Percentiles rank a stretch among this genome's conserved stretches.
These are phyloP conservation scores for Wallacemonas sp. DNA, from an alignment of 208 protist genomes.

Conservation along the genomic window DNA sequence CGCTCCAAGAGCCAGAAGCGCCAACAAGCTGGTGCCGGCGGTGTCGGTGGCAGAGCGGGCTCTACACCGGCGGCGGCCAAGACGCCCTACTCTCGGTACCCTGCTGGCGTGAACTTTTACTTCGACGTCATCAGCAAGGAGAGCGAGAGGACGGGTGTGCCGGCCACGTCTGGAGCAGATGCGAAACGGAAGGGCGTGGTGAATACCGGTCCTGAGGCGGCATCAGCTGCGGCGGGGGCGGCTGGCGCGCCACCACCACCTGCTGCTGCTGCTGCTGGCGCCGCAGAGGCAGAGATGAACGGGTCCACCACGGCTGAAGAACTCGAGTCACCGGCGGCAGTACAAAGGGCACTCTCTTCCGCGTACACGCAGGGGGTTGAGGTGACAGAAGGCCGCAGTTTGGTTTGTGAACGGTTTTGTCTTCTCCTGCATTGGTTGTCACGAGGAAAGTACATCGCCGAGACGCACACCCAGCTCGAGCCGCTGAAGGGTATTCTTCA, in stretches of 20 bases:
- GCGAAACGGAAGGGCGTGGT: background rate
- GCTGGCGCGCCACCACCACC: background rate
- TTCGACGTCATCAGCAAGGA: slow-evolving; percentile 9
- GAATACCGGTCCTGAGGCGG: too few species aligned
- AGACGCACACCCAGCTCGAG: slow-evolving; percentile 53
- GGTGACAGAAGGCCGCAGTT: slow-evolving; percentile 54
- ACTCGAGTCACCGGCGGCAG: background rate
- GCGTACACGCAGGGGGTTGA: slow-evolving; percentile 50
- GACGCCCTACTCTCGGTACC: slow-evolving; percentile 9
- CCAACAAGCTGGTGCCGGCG: too few species aligned
- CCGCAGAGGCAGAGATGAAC: background rate
- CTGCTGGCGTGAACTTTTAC: background rate
- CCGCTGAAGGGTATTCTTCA: slow-evolving; percentile 82
- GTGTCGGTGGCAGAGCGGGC: background rate
- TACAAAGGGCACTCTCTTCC: slow-evolving; percentile 3
- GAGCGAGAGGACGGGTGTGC: background rate
- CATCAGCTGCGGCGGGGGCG: background rate
- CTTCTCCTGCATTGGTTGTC: slow-evolving; percentile 64
- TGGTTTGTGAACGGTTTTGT: slow-evolving; percentile 64
- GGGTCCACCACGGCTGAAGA: background rate
- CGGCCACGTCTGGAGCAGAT: background rate
- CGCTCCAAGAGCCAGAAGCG: slow-evolving; percentile 8
- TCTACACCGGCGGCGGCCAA: background rate
- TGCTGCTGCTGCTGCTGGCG: background rate
- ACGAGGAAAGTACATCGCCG: slow-evolving; percentile 45